Evolutionary conservation across 192 early-diverging fungal genomes (phyloP).

Genomic region (Podila horticola): DNA sequence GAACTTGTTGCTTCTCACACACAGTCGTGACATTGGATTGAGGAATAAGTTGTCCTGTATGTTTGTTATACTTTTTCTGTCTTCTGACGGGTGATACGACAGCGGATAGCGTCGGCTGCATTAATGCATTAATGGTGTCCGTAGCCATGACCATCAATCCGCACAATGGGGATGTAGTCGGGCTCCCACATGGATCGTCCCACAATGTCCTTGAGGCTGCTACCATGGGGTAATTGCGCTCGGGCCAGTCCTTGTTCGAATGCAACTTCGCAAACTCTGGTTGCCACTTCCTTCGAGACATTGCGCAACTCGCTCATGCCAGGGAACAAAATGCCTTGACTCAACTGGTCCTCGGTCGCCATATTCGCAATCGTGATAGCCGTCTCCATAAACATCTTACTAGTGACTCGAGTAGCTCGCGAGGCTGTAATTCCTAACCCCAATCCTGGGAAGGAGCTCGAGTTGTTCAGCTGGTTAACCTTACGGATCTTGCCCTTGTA

Average conservation of each 20-base stretch:
- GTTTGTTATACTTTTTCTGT: too few species aligned
- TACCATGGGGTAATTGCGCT: slow-evolving; percentile 51
- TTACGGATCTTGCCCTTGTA: slow-evolving; percentile 56
- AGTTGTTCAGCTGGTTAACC: slow-evolving; percentile 65
- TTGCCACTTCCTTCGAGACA: slow-evolving; percentile 57
- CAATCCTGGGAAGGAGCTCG: slow-evolving; percentile 64
- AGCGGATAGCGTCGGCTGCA: too few species aligned
- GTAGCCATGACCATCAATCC: slow-evolving; percentile 27
- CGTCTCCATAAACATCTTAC: slow-evolving; percentile 66
- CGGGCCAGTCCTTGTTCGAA: slow-evolving; percentile 60
- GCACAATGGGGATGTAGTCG: slow-evolving; percentile 57
- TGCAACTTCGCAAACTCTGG: slow-evolving; percentile 62
- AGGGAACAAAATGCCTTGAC: slow-evolving; percentile 60
- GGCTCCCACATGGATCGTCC: slow-evolving; percentile 63
- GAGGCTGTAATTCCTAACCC: slow-evolving; percentile 64
- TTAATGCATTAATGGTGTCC: neutral
- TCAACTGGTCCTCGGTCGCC: slow-evolving; percentile 60
- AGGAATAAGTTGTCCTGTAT: too few species aligned
- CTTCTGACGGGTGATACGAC: too few species aligned
- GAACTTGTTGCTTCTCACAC: too few species aligned
- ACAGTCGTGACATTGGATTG: too few species aligned
- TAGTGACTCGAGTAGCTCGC: slow-evolving; percentile 57
- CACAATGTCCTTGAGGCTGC: slow-evolving; percentile 56
- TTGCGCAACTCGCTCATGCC: slow-evolving; percentile 57
- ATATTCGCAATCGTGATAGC: slow-evolving; percentile 61